These are phyloP conservation scores for Yamadazyma nakazawae DNA, from an alignment of 805 yeast genomes.

Conservation along the genomic window DNA sequence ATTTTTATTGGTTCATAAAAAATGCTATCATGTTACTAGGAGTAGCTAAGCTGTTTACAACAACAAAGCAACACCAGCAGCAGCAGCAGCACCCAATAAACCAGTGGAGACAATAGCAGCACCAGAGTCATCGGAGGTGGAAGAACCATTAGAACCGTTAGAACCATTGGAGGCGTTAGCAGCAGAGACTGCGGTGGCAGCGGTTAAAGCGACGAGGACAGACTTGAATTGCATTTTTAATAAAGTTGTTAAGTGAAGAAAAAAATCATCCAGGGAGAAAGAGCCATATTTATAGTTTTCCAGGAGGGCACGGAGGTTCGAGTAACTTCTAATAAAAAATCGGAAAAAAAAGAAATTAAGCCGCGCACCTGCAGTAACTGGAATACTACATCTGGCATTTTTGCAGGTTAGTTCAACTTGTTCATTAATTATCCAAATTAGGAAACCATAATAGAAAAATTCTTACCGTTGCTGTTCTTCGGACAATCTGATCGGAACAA, in stretches of 20 bases:
- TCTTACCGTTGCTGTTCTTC: background rate
- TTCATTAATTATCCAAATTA: slow-evolving; percentile 7
- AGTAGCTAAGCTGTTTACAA: slow-evolving; percentile 20
- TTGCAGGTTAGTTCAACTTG: slow-evolving; percentile 5
- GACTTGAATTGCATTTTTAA: slow-evolving; percentile 38
- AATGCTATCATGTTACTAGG: background rate
- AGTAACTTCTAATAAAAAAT: background rate
- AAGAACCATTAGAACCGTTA: slow-evolving; percentile 19
- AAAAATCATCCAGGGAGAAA: slow-evolving; percentile 3
- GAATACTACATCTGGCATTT: background rate
- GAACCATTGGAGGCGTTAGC: slow-evolving; percentile 26
- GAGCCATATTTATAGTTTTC: slow-evolving; percentile 7
- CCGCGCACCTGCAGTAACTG: background rate
- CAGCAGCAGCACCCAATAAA: slow-evolving; percentile 33
- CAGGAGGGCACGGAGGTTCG: slow-evolving; percentile 3
- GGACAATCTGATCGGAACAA: background rate
- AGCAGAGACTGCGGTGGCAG: slow-evolving; percentile 36
- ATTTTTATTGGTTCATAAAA: background rate
- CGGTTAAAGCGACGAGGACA: slow-evolving; percentile 37
- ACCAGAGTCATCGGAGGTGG: slow-evolving; percentile 18
- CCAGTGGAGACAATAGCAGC: slow-evolving; percentile 27
- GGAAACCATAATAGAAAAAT: slow-evolving; percentile 1
- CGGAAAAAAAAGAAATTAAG: slow-evolving; percentile 1
- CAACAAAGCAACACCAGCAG: slow-evolving; percentile 37
- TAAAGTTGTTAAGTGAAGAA: background rate